phyloP scores from a whole-genome alignment of 2,329 filamentous ascomycete genomes.

The Hymenoscyphus infarciens region DNA sequence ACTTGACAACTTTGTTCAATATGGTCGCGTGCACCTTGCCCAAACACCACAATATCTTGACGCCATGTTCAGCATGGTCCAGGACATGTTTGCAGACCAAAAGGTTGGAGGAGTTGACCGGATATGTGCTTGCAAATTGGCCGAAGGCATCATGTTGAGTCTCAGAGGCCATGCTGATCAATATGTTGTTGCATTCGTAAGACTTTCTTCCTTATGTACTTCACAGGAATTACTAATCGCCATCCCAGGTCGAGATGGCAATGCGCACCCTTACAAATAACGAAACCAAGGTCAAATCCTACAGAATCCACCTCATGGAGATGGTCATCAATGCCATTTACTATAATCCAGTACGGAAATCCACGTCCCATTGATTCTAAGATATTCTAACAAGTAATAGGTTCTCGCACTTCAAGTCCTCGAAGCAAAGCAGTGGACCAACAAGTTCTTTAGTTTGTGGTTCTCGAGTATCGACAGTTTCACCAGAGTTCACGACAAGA shows the following conservation, averaged over 20 bases:
- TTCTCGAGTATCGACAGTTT: conserved; percentile 95
- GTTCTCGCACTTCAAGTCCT: conserved; percentile 77
- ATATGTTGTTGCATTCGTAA: conserved; percentile 75
- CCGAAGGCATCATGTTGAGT: conserved; percentile 95
- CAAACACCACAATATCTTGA: conserved; percentile 84
- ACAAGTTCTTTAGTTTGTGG: conserved; percentile 98
- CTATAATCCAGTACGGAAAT: conserved; percentile 69
- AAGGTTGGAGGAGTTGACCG: conserved; percentile 92
- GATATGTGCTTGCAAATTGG: conserved; percentile 96
- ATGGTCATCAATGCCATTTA: conserved; percentile 98
- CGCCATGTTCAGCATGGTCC: conserved; percentile 89
- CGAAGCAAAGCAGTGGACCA: conserved; percentile 92
- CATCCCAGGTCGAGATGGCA: conserved; percentile 63
- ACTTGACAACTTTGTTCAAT: conserved; percentile 96
- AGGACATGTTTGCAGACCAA: conserved; percentile 87
- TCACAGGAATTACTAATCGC: conserved; percentile 15
- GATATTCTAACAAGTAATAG: conserved; percentile 15
- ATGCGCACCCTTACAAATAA: conserved; percentile 76
- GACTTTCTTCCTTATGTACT: background rate
- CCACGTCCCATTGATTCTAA: background rate
- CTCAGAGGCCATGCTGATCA: conserved; percentile 84
- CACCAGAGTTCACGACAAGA: conserved; percentile 95
- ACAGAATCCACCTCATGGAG: conserved; percentile 95
- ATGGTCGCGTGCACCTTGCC: conserved; percentile 74
- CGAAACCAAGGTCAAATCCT: conserved; percentile 85